A percentile compares a stretch with the other conserved stretches of the same genome.
phyloP scores from a whole-genome alignment of 2,329 filamentous ascomycete species.

The Curvularia lunata region DNA sequence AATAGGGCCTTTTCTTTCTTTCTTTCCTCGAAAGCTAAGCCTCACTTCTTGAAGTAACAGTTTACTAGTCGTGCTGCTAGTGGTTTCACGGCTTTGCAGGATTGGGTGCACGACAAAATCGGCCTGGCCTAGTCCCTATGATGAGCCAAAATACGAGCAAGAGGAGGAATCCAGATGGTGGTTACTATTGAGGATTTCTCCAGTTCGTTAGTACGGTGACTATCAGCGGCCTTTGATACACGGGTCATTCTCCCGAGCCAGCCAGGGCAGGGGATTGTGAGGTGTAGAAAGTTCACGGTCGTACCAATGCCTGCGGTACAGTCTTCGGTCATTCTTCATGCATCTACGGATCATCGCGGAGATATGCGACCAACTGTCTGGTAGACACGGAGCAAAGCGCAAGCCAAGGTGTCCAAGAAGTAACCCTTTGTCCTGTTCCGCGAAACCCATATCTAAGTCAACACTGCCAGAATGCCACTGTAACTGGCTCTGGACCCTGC shows the following conservation, averaged over 20 bases:
- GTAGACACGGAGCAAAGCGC: not conserved
- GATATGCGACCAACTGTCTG: not conserved
- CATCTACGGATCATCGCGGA: not conserved
- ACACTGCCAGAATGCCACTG: not conserved
- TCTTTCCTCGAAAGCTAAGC: not conserved
- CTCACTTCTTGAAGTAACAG: not conserved
- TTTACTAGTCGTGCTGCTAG: not conserved
- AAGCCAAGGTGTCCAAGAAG: not conserved
- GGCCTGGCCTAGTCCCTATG: not conserved
- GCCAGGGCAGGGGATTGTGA: too few relatives aligned
- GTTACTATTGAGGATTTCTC: not conserved
- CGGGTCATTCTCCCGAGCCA: not conserved
- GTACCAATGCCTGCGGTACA: not conserved
- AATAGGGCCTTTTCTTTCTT: not conserved
- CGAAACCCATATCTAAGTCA: not conserved
- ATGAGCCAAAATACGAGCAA: not conserved
- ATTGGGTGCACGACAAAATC: not conserved
- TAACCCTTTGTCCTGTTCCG: not conserved
- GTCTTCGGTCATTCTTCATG: not conserved
- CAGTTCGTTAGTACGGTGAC: not conserved
- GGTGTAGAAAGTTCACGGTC: not conserved
- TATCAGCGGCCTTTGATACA: not conserved
- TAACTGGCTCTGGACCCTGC: not conserved
- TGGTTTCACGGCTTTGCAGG: not conserved
- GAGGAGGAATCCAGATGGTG: not conserved